These are phyloP conservation scores for Entomophthora muscae DNA, from an alignment of 371 early-diverging fungal species.

Conservation along the genomic window DNA sequence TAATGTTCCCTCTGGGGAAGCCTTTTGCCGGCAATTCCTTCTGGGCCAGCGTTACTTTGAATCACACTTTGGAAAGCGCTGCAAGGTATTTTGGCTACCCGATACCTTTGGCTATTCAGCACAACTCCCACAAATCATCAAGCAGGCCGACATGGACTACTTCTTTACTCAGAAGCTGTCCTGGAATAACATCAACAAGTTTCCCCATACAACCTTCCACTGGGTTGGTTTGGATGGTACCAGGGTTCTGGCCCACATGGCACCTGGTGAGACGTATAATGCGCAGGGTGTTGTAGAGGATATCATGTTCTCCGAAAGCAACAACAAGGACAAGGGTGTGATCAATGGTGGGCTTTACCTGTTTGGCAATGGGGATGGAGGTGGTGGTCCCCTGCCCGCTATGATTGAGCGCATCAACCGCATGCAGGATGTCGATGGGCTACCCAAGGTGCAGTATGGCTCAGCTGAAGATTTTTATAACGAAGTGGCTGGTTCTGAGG, in stretches of 20 bases:
- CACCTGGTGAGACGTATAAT: constrained; percentile 22
- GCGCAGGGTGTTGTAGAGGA: constrained; percentile 6
- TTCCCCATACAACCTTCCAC: constrained; percentile 86
- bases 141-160: constrained; percentile 62
- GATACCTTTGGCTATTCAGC: constrained; percentile 62
- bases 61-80: constrained; percentile 60
- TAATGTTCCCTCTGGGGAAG: constrained; percentile 90
- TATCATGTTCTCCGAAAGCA: constrained; percentile 30
- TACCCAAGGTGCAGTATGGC: constrained; percentile 53
- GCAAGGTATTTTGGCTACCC: constrained; percentile 86
- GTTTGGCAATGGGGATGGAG: constrained; percentile 95
- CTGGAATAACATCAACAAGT: constrained; percentile 97
- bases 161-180: constrained; percentile 96
- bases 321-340: constrained; percentile 65
- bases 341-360: constrained; percentile 67
- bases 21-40: constrained; percentile 82
- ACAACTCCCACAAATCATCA: constrained; percentile 86
- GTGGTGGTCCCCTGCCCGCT: constrained; percentile 74
- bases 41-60: constrained; percentile 79
- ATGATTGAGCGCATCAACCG: constrained; percentile 75
- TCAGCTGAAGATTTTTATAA: constrained; percentile 64
- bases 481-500: constrained; percentile 28
- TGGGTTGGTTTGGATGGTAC: constrained; percentile 38
- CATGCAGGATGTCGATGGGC: constrained; percentile 53
- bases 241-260: constrained; percentile 24